These are phyloP conservation scores for Globisporangium cylindrosporum DNA, from an alignment of 352 stramenopile genomes.

Conservation along the genomic window DNA sequence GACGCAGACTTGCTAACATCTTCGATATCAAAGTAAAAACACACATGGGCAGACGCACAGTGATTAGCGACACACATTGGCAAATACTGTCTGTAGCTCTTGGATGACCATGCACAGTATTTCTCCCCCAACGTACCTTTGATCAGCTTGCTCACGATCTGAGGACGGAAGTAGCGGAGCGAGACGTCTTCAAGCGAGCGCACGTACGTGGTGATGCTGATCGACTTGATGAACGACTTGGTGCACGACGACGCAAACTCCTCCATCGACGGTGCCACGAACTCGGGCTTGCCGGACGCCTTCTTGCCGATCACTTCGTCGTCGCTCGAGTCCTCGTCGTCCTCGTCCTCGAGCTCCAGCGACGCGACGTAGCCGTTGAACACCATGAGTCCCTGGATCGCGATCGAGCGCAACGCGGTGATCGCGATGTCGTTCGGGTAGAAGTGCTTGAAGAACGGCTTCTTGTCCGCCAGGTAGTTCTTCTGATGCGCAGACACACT, in stretches of 20 bases:
- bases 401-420: conserved; percentile 51
- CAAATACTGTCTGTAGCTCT: background rate
- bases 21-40: too few relatives aligned
- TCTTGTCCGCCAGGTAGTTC: conserved; percentile 82
- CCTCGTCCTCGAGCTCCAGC: conserved; percentile 63
- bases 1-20: conserved; percentile 74
- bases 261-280: conserved; percentile 45
- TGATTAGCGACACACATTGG: conserved; percentile 3
- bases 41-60: too few relatives aligned
- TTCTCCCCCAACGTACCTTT: conserved; percentile 43
- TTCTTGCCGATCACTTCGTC: conserved; percentile 34
- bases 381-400: conserved; percentile 70
- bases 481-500: conserved; percentile 59
- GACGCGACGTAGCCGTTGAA: conserved; percentile 78
- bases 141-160: conserved; percentile 72
- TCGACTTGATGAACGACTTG: conserved; percentile 72
- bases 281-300: conserved; percentile 37
- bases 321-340: conserved; percentile 47
- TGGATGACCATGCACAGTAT: background rate
- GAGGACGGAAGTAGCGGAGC: conserved; percentile 48
- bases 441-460: conserved; percentile 85
- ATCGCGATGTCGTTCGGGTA: conserved; percentile 67
- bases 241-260: conserved; percentile 53
- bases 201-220: conserved; percentile 80
- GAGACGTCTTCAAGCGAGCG: conserved; percentile 71